Conservation (phyloP, 495 filamentous ascomycete genomes). For the Tetracladium setigerum region DNA sequence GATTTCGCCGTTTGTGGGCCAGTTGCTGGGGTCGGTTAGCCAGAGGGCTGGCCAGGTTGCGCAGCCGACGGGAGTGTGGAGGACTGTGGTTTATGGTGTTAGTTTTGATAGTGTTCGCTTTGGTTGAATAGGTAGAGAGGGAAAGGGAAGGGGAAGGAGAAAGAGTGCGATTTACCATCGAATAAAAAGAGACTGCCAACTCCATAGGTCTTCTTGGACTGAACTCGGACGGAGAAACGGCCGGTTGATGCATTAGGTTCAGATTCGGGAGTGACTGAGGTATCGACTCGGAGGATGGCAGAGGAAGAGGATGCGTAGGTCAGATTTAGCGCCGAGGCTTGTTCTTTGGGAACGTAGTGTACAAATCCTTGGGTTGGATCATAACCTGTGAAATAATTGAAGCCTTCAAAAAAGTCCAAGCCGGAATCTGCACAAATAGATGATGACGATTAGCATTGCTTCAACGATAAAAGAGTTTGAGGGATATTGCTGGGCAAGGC, state of each 20-base stretch:
- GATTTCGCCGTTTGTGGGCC: conserved; percentile 65
- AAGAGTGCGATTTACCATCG: conserved; percentile 26
- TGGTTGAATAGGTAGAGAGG: too few relatives aligned
- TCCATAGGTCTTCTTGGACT: conserved; percentile 42
- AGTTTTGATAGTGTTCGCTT: conserved; percentile 18
- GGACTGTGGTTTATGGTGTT: not conserved
- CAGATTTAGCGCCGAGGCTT: conserved; percentile 36
- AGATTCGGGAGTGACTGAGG: conserved; percentile 16
- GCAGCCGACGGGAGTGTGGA: conserved; percentile 26
- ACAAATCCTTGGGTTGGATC: conserved; percentile 48
- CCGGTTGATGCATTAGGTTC: conserved; percentile 35
- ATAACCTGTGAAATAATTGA: conserved; percentile 43
- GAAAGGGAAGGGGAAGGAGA: conserved; percentile 37
- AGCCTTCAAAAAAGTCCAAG: conserved; percentile 40
- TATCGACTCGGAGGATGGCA: conserved; percentile 46
- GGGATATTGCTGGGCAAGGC: not conserved
- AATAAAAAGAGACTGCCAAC: conserved; percentile 44
- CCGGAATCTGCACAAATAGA: conserved; percentile 30
- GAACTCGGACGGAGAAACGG: conserved; percentile 47
- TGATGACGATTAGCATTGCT: too few relatives aligned
- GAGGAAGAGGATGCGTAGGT: conserved; percentile 39
- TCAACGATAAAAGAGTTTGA: too few relatives aligned
- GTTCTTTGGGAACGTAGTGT: conserved; percentile 29
- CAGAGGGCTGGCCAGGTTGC: conserved; percentile 49
- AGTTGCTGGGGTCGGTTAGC: conserved; percentile 45